Base-by-base conservation (phyloP, 208 protist species). In the Leishmania major region DNA sequence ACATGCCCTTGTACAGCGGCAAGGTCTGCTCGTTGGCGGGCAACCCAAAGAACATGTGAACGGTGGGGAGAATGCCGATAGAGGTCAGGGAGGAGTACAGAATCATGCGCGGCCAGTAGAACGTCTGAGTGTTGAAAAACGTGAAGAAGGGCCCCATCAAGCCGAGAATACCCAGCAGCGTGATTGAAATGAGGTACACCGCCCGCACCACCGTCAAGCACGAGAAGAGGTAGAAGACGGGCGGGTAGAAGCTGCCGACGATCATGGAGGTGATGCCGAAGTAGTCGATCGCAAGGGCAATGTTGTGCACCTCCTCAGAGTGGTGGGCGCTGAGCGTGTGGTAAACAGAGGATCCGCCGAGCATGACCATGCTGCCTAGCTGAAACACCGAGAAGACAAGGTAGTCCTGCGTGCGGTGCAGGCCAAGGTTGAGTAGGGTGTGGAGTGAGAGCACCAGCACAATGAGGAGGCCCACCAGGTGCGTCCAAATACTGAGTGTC, bases 261-360 rank as follows among this genome's bases (percentile, higher is more conserved):
- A 95, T 90, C 77, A 98, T 90, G 64, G 90, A 81, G 40, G 90
- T 96, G 67, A 98, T 98, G 47, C 92, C 95, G 79, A 94, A 95
- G 81, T 97, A 96, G 80, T 98, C 95, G 28, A 95, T 53, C 3
- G 91, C 78, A 80, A 95, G 94, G 3, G 90, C 91, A 43, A 87
- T 79, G 80, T 82, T 79, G 81, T 91, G 94, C 55, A 93, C 53
- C 67, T 81, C 77, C 70, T 88, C 88, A 67, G 83, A 93, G 53
- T 85, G 69, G 66, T 97, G 94, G 17, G 89, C 85, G 15, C 92
- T 84, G 19, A 97, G 82, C 31, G 89, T 94, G 87, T 97, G 94
- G 82, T 95, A 97, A 37, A 85, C 37, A 28, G 90, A 83, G 76
- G 90, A 95, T 85, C 92, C 94, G 19, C 92, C 51, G 81, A 95